These are phyloP conservation scores for Colletotrichum siamense DNA, from an alignment of 2,329 filamentous ascomycete genomes.

Conservation along the genomic window DNA sequence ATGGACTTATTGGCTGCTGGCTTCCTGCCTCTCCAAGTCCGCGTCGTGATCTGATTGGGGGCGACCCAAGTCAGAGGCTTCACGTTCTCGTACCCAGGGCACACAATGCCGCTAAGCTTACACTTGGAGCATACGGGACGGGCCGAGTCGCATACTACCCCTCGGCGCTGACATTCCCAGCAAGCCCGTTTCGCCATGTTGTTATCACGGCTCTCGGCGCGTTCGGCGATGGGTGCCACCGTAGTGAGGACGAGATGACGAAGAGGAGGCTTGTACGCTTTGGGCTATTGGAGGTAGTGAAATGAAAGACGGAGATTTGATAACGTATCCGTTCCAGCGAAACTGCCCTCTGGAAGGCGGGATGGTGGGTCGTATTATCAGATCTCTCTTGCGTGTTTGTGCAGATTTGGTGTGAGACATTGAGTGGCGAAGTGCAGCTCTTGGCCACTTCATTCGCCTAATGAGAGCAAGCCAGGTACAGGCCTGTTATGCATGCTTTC, in stretches of 20 bases:
- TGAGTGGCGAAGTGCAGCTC: background rate
- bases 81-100: constrained; percentile 42
- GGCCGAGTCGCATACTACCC: constrained; percentile 42
- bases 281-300: background rate
- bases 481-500: background rate
- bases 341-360: background rate
- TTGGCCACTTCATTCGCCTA: constrained; percentile 7
- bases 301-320: background rate
- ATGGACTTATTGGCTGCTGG: background rate
- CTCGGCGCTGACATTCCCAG: constrained; percentile 47
- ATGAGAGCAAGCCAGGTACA: background rate
- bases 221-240: background rate
- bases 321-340: background rate
- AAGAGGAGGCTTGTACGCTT: background rate
- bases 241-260: background rate
- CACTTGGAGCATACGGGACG: constrained; percentile 42
- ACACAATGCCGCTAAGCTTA: constrained; percentile 32
- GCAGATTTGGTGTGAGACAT: constrained; percentile 23
- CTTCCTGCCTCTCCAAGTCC: constrained; percentile 24
- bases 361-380: background rate
- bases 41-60: background rate
- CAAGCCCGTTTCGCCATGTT: constrained; percentile 30
- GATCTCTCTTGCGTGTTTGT: background rate
- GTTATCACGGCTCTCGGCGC: background rate
- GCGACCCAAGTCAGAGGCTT: constrained; percentile 43